Evolutionary conservation across 225 moss, liverwort and hornwort species (phyloP).

Genomic region (Bryum argenteum): DNA sequence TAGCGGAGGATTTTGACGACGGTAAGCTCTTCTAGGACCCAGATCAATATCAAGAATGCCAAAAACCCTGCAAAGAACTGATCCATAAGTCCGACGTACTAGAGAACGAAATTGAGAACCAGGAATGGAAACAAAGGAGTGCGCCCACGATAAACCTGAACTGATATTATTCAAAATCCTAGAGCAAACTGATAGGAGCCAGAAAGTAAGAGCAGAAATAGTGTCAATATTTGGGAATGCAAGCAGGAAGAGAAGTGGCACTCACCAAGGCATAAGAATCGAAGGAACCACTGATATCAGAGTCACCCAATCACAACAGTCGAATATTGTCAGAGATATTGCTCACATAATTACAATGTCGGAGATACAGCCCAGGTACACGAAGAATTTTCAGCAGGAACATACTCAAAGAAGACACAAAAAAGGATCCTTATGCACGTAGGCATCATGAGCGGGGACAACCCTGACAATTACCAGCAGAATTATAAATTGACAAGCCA

Average conservation of each 20-base stretch:
- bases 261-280: constrained; percentile 89
- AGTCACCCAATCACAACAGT: constrained; percentile 28
- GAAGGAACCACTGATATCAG: constrained; percentile 80
- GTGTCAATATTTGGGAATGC: constrained; percentile 5
- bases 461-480: constrained; percentile 2
- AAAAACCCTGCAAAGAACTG: constrained; percentile 65
- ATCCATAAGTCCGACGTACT: not conserved
- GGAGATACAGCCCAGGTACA: constrained; percentile 5
- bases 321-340: constrained; percentile 34
- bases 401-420: not conserved
- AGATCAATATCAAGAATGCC: constrained; percentile 65
- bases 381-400: constrained; percentile 11
- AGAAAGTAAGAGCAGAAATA: constrained; percentile 4
- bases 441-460: not conserved
- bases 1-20: constrained; percentile 76
- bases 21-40: constrained; percentile 79
- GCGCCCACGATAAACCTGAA: constrained; percentile 11
- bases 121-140: not conserved
- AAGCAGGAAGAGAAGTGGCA: constrained; percentile 10
- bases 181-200: not conserved
- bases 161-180: constrained; percentile 13
- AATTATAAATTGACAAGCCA: not conserved
- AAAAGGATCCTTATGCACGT: not conserved
- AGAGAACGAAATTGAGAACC: constrained; percentile 4
- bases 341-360: not conserved